A percentile compares a stretch with the other conserved stretches of the same genome.
Conservation (phyloP, 2,329 filamentous ascomycete genomes). For the Penicillium sp. region DNA sequence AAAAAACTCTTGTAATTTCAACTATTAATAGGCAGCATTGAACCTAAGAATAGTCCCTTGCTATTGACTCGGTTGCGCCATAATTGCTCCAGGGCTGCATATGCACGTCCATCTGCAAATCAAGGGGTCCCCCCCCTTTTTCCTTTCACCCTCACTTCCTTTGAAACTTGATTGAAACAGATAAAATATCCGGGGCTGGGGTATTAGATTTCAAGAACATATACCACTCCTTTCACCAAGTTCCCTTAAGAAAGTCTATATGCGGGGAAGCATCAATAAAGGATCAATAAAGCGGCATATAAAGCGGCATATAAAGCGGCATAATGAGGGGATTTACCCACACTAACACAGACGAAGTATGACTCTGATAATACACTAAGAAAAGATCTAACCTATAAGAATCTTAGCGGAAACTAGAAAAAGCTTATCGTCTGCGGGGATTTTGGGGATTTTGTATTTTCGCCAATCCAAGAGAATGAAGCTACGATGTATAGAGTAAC, state of each 20-base stretch:
- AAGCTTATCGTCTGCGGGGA: neutral
- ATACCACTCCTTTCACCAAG: neutral
- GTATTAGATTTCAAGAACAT: neutral
- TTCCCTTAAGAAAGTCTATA: too few relatives aligned
- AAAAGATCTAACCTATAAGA: neutral
- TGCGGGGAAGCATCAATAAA: neutral
- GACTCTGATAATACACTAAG: neutral
- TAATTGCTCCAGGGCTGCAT: too few relatives aligned
- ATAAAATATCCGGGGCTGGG: too few relatives aligned
- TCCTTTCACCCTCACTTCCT: neutral
- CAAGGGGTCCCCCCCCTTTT: neutral
- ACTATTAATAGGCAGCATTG: too few relatives aligned
- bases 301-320: too few relatives aligned
- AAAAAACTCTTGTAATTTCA: too few relatives aligned
- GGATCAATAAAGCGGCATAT: too few relatives aligned
- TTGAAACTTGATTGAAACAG: neutral
- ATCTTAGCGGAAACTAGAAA: neutral
- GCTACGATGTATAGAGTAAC: neutral
- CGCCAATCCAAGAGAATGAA: neutral
- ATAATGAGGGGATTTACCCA: slow-evolving; percentile 1
- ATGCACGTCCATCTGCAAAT: too few relatives aligned
- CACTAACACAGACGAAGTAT: neutral
- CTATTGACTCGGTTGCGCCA: too few relatives aligned
- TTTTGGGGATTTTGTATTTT: slow-evolving; percentile 6
- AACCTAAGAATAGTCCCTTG: too few relatives aligned